Evolutionary conservation across 2,329 filamentous ascomycete genomes (phyloP), one percentile per base, ranked within the genome.

Genomic region (Trichoderma arundinaceum): DNA sequence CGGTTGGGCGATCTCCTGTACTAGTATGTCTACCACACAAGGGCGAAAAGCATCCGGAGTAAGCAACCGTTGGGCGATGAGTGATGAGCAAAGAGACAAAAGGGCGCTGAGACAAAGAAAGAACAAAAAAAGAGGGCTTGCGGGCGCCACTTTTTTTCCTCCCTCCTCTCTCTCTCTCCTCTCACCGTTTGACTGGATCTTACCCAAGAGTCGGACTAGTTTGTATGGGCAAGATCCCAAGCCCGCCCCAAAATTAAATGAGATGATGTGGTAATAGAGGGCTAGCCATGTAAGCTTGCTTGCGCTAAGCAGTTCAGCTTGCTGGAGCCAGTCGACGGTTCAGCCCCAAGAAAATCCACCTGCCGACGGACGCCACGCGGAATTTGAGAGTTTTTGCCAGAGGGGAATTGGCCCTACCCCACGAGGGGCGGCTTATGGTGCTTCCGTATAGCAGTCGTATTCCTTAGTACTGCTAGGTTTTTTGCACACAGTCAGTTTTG

Each of bases 271-370:
- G 22, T 28, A 28, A 28, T 28, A 28, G 22, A 28, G 22, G 22
- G 48, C 22, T 33, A 9, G 15, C 28, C 48, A 51, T 22, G 48
- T 32, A 51, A 51, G 48, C 48, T 51, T 15, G 28, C 28, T n/a
- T 33, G 22, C 48, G 48, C 48, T 51, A 32, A 33, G 48, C 48
- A 28, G 7, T 33, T 51, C 48, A 51, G 48, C 48, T 49, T 15
- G 39, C 39, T 41, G 39, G 39, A 41, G 39, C 39, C 39, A 41
- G 13, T 41, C 48, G 22, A 13, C 48, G 35, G 35, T 51, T 51
- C 48, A 51, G 48, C 48, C 48, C 22, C 48, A 51, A 51, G 19
- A 28, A 32, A 51, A 51, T 32, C 48, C 48, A 51, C 48, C 28
- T 17, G 28, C 48, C 48, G 48, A 32, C 28, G 28, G 35, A 33